Base-by-base conservation (phyloP, 116 monocot species). In the Dioscorea cayenensis region DNA sequence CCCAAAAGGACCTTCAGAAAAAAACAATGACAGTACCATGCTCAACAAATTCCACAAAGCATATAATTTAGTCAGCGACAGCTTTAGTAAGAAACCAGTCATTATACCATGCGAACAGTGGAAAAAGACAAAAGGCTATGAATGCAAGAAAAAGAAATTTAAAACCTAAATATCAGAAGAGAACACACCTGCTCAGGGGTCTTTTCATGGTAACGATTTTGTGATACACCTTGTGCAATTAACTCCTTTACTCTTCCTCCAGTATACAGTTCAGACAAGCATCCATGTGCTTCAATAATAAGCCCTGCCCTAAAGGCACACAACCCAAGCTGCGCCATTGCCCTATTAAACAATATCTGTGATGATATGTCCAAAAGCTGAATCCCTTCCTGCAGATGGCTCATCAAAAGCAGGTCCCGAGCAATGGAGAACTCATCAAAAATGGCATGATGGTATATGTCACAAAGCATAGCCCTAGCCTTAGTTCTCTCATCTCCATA, bases 391-490 rank as follows among this genome's bases (percentile, higher is more conserved):
- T 97, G 97, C 78, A 97, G 74, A 75, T 90, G 93, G 69, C 97
- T 90, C 97, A 90, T 97, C 71, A 93, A 71, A 38, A 97, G 70
- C 67, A 97, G 77, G 78, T 97, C 97, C 61, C 97, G 80, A 37
- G 90, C 90, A 73, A 88, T 72, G 4, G 80, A 69, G 62, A 92
- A 97, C 36, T 97, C 88, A 58, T 97, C 97, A 81, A 71, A 86
- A 52, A 97, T 90, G 21, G 97, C 86, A 83, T 93, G 93, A 55
- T 96, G 85, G 75, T 93, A 97, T 36, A 97, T 90, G 72, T 97
- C 97, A 77, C 97, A 92, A 49, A 97, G 90, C 97, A 97, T 97
- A n/a, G 93, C 84, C 72, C 92, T 78, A 36, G 93, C 90, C 60
- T 97, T 97, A 17, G 93, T 93, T 51, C 93, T 87, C 67, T 97